Evolutionary conservation across 129 eudicot genomes (phyloP).

Genomic region (Cynara cardunculus): DNA sequence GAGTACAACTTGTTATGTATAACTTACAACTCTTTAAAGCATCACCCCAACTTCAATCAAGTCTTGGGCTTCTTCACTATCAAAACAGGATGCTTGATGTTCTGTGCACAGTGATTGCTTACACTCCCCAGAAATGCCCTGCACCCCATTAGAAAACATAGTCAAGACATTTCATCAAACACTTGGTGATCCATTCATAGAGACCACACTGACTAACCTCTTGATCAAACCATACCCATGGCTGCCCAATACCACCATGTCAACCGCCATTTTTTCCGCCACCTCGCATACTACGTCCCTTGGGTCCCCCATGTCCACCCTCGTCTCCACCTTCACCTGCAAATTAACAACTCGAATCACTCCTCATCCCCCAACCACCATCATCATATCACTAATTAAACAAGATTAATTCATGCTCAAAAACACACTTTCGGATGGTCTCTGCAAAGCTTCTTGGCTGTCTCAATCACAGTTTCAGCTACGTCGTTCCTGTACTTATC

Average conservation of each 20-base stretch:
- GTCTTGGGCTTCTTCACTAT: slow-evolving; percentile 77
- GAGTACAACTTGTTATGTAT: not conserved
- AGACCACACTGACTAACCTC: slow-evolving; percentile 37
- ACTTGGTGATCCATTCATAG: not conserved
- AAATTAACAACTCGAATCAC: slow-evolving; percentile 2
- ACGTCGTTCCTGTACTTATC: slow-evolving; percentile 44
- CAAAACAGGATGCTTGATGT: slow-evolving; percentile 71
- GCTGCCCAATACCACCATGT: slow-evolving; percentile 76
- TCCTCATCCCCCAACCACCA: not conserved
- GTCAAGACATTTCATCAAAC: not conserved
- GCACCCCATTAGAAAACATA: not conserved
- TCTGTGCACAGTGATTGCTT: slow-evolving; percentile 83
- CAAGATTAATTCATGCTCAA: not conserved
- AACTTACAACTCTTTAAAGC: not conserved
- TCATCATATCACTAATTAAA: not conserved
- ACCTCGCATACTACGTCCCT: slow-evolving; percentile 71
- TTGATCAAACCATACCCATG: slow-evolving; percentile 84
- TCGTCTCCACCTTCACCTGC: slow-evolving; percentile 70
- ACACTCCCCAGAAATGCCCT: slow-evolving; percentile 93
- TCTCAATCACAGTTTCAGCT: slow-evolving; percentile 37
- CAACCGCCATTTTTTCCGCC: slow-evolving; percentile 69
- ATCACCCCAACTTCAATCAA: not conserved
- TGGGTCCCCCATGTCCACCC: slow-evolving; percentile 65
- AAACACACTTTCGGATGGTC: slow-evolving; percentile 20
- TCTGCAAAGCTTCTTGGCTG: slow-evolving; percentile 46